Evolutionary conservation across 352 stramenopile genomes (phyloP), one percentile per base, ranked within the genome.

Genomic region (Phytopythium helicoides): DNA sequence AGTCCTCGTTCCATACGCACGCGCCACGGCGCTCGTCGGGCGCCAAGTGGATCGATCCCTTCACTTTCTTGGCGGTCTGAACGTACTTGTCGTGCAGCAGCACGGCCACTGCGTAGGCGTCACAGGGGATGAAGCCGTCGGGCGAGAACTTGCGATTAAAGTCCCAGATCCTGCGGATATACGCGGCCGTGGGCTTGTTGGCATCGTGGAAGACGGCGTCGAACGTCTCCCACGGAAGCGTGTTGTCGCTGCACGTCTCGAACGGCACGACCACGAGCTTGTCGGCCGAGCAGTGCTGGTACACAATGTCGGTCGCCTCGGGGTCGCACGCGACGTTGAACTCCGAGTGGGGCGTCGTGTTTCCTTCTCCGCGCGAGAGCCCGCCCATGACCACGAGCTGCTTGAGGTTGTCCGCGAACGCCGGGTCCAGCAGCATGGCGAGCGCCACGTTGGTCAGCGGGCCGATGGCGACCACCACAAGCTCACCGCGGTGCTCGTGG

Each of bases 301-400:
- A 80, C 22, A 92, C 72, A 21, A 90, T 92, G 47, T 76, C 62
- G 15, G 81, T 86, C 1, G 84, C 84, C 58, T 94, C 84, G 6
- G 84, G 84, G 58, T 94, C 84, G 54, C 81, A 91, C 36, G 69
- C 76, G 16, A 89, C 78, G 59, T 94, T 94, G 54, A 90, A 94
- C 56, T 94, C 84, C 0, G 76, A 51, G 60, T 91, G 72, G 21
- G 66, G 42, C 28, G 80, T 91, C 37, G 77, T 50, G 64, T 92
- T 94, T 34, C 80, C 81, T 26, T 86, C 58, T n/a, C 80, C 81
- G 10, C 72, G 71, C 35, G 76, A 86, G 31, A 84, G 64, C 19
- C 81, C 82, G 9, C 84, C 81, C 84, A 94, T 94, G 59, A 89
- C 61, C 16, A 89, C 66, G 16, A 91, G 54, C 55, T 81, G 64